Base-by-base conservation (phyloP, 2,329 filamentous ascomycete species). In the Penicillium sp. region DNA sequence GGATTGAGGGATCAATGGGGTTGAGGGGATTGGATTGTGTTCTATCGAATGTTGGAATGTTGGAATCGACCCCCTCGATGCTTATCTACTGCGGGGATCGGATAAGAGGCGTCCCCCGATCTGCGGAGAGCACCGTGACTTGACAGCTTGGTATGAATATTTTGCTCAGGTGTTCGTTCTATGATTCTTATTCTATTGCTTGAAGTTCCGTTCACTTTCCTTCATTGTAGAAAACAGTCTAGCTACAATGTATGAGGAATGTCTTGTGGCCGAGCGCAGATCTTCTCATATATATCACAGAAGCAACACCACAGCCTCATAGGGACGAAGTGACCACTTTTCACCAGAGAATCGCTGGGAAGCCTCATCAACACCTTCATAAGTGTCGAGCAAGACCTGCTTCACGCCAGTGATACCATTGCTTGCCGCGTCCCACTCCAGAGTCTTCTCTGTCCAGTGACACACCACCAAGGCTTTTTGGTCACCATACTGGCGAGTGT, bases 401-500 rank as follows among this genome's bases (percentile, higher is more conserved):
- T 64, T 63, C 7, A 61, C 53, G 0, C 45, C 37, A 17, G 54
- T 44, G 2, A 70, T 48, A 1, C 62, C 62, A 34, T 68, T 64
- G 19, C 54, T 57, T 1, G 53, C 52, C 1, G 61, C 53, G 56
- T 68, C 57, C 68, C 68, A 70, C 19, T 64, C 56, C 19, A 68
- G 12, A 15, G 52, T 55, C 15, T 58, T 55, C 24, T 62, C 64
- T 0, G 68, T 68, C 57, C 64, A 70, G 45, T 69, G 68, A 24
- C 64, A 67, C 40, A 68, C 31, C n/a, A 69, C 64, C 53, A 69
- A 26, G 7, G 61, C 62, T 53, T 67, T 65, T 40, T 67, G 61
- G 12, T 58, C 50, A 29, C 60, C 61, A 37, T 62, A 69, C 42
- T 61, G 61, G 8, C 72, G 78, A 2, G 77, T 64, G 42, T 84